A percentile compares a stretch with the other conserved stretches of the same genome.
phyloP scores from a whole-genome alignment of 805 yeast genomes.

The Barnettozyma sucrosica region DNA sequence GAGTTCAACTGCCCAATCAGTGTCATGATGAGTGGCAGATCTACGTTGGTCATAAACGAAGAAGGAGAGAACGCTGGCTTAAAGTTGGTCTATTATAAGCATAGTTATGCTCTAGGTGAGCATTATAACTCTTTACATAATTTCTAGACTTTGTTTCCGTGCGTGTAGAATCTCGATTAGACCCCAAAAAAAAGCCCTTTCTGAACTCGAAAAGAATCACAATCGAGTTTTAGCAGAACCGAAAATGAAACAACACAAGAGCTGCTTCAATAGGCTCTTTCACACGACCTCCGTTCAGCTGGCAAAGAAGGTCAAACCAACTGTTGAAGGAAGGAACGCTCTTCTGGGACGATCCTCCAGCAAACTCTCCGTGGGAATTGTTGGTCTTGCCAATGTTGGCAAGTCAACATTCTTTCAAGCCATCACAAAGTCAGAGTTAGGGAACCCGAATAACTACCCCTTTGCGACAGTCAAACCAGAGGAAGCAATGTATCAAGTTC shows the following conservation, averaged over 20 bases:
- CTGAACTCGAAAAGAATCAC: too few relatives aligned
- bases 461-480: conserved; percentile 78
- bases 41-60: conserved; percentile 59
- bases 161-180: too few relatives aligned
- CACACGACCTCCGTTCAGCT: conserved; percentile 1
- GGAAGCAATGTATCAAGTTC: conserved; percentile 69
- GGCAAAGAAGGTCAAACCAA: conserved; percentile 18
- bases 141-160: conserved; percentile 7
- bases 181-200: too few relatives aligned
- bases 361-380: conserved; percentile 48
- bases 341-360: conserved; percentile 25
- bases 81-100: conserved; percentile 75
- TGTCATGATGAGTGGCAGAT: conserved; percentile 72
- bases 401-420: conserved; percentile 80
- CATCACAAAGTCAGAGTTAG: conserved; percentile 64
- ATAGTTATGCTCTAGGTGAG: conserved; percentile 86
- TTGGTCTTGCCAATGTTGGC: conserved; percentile 78
- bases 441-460: conserved; percentile 74
- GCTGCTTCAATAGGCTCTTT: conserved; percentile 8
- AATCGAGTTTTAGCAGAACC: background rate
- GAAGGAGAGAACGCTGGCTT: conserved; percentile 43
- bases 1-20: conserved; percentile 70
- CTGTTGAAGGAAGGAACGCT: conserved; percentile 11
- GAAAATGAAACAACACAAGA: background rate
- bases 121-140: conserved; percentile 83